These are phyloP conservation scores for Zygosaccharomyces bailii DNA, from an alignment of 805 yeast species.

Conservation along the genomic window DNA sequence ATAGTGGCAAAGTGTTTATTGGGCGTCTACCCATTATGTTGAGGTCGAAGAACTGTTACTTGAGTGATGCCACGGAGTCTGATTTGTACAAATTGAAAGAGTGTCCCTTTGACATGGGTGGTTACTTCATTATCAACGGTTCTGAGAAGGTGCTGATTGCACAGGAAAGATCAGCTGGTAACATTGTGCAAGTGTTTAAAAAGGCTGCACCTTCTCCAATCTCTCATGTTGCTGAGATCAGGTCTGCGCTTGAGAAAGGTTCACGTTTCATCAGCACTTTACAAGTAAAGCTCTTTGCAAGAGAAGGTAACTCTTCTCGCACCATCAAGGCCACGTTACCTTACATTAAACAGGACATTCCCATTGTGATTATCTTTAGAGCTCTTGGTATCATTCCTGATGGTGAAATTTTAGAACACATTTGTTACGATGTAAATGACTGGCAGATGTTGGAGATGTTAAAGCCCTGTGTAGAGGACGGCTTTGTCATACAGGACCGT, in stretches of 20 bases:
- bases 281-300: slow-evolving; percentile 88
- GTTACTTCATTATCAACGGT: slow-evolving; percentile 96
- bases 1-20: slow-evolving; percentile 81
- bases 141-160: slow-evolving; percentile 98
- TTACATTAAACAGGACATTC: slow-evolving; percentile 93
- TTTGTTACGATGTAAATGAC: slow-evolving; percentile 95
- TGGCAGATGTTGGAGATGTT: slow-evolving; percentile 99
- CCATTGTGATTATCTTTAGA: slow-evolving; percentile 94
- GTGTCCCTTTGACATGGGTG: slow-evolving; percentile 99
- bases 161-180: slow-evolving; percentile 97
- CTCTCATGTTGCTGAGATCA: slow-evolving; percentile 92
- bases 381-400: slow-evolving; percentile 98
- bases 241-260: slow-evolving; percentile 96
- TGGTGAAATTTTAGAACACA: slow-evolving; percentile 97
- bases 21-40: slow-evolving; percentile 99
- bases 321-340: slow-evolving; percentile 96
- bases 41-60: slow-evolving; percentile 91
- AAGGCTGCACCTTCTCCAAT: slow-evolving; percentile 97
- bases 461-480: slow-evolving; percentile 99
- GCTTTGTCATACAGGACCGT: slow-evolving; percentile 95
- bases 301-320: slow-evolving; percentile 69
- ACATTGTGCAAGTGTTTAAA: slow-evolving; percentile 96
- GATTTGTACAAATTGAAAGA: slow-evolving; percentile 94
- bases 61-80: slow-evolving; percentile 83
- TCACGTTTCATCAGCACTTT: slow-evolving; percentile 89